These are phyloP conservation scores for Chrysoporthe puriensis DNA, from an alignment of 2,329 filamentous ascomycete genomes.

Conservation along the genomic window DNA sequence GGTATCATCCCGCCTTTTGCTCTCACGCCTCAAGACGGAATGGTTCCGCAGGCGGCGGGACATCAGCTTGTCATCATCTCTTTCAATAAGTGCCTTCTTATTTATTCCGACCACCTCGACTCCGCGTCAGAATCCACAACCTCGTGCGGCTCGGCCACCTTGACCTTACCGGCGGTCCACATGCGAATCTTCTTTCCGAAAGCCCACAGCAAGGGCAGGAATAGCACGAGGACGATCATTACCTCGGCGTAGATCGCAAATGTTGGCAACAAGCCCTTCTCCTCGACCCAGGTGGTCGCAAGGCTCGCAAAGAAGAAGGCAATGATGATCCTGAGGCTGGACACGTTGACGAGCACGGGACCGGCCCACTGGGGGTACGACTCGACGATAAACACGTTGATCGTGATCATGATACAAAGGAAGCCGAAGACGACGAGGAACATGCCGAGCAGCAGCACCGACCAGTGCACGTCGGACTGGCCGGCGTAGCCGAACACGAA, in stretches of 20 bases:
- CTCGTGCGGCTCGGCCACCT: slow-evolving; percentile 9
- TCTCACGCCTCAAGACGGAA: background rate
- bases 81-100: background rate
- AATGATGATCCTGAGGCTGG: slow-evolving; percentile 38
- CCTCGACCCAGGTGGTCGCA: slow-evolving; percentile 35
- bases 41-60: too few relatives aligned
- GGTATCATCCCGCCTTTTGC: too few relatives aligned
- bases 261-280: slow-evolving; percentile 34
- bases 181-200: slow-evolving; percentile 34
- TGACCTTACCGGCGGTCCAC: slow-evolving; percentile 37
- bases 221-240: slow-evolving; percentile 37
- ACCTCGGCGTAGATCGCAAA: slow-evolving; percentile 39
- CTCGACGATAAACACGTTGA: slow-evolving; percentile 40
- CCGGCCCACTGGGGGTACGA: slow-evolving; percentile 40
- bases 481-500: slow-evolving; percentile 40
- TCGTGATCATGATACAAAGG: slow-evolving; percentile 35
- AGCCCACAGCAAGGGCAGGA: slow-evolving; percentile 37
- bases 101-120: slow-evolving; percentile 20
- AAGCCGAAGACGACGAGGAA: slow-evolving; percentile 38
- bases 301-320: slow-evolving; percentile 38
- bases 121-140: background rate
- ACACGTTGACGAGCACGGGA: slow-evolving; percentile 40
- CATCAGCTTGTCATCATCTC: background rate
- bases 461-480: slow-evolving; percentile 35
- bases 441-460: slow-evolving; percentile 34